These are phyloP conservation scores for Tremella yokohamensis DNA, from an alignment of 768 basidiomycete genomes.

Conservation along the genomic window DNA sequence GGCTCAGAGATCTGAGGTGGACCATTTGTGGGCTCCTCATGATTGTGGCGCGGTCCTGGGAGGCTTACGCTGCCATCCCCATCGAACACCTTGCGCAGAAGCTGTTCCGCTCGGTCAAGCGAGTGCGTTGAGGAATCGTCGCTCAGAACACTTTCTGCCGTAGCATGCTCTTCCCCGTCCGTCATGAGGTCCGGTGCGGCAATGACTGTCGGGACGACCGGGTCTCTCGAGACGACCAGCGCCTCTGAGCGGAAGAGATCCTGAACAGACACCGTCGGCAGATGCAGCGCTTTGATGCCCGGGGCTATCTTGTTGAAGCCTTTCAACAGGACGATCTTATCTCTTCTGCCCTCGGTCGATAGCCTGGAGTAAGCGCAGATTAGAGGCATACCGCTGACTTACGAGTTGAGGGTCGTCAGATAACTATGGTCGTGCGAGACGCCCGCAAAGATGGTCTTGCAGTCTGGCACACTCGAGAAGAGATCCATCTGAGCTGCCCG, in stretches of 20 bases:
- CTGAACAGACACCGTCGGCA: neutral
- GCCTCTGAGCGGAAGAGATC: neutral
- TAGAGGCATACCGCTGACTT: neutral
- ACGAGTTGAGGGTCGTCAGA: neutral
- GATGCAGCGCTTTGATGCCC: neutral
- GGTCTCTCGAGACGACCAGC: neutral
- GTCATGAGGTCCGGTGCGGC: neutral
- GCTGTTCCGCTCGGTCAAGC: neutral
- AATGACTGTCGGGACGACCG: neutral
- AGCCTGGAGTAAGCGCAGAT: neutral
- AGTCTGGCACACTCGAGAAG: neutral
- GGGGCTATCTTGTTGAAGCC: neutral
- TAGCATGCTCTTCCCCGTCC: neutral
- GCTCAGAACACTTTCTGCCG: neutral
- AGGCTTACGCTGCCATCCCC: neutral
- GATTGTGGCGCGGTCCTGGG: neutral
- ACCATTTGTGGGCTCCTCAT: too few relatives aligned
- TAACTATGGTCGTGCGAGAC: neutral
- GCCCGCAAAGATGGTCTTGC: slow-evolving; percentile 2
- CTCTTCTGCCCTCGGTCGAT: neutral
- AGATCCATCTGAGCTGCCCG: slow-evolving; percentile 3
- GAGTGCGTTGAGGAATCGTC: slow-evolving; percentile 1
- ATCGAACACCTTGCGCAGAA: neutral
- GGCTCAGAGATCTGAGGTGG: too few relatives aligned
- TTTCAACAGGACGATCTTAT: neutral